phyloP scores from a whole-genome alignment of 805 yeast species.

The Saturnispora besseyi region DNA sequence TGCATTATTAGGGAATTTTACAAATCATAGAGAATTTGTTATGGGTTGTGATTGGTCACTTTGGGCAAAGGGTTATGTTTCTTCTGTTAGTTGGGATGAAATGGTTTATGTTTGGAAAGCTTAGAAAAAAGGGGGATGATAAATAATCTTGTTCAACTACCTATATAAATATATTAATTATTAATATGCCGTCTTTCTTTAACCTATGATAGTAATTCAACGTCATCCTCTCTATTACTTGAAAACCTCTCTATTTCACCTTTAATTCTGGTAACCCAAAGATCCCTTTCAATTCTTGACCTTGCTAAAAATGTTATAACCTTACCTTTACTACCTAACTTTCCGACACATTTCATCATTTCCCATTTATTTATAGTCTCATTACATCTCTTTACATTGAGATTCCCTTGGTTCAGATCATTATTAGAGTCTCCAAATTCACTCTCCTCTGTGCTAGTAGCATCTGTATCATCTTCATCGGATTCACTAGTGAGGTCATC shows the following conservation, averaged over 20 bases:
- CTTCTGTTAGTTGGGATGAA: conserved; percentile 95
- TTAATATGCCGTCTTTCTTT: no score
- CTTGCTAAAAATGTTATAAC: conserved; percentile 70
- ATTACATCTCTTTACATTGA: neutral
- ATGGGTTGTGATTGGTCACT: conserved; percentile 91
- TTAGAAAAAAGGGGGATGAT: neutral
- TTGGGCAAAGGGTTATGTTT: conserved; percentile 96
- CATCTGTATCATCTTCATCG: neutral
- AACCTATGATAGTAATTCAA: conserved; percentile 5
- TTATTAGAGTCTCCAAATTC: neutral
- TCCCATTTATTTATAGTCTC: conserved; percentile 18
- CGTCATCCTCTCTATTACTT: conserved; percentile 8
- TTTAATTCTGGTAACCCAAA: conserved; percentile 55
- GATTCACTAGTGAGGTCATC: neutral
- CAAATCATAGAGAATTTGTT: conserved; percentile 77
- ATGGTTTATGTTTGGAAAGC: conserved; percentile 87
- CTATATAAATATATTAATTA: no score
- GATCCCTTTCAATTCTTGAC: conserved; percentile 73
- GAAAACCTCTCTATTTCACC: conserved; percentile 36
- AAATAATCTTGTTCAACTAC: no score
- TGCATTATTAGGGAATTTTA: conserved; percentile 52
- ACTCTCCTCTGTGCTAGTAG: neutral
- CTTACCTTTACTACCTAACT: conserved; percentile 59
- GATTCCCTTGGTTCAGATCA: neutral
- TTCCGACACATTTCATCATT: conserved; percentile 36